Conservation (phyloP, 345 rosid genomes). For the Geranium brycei region DNA sequence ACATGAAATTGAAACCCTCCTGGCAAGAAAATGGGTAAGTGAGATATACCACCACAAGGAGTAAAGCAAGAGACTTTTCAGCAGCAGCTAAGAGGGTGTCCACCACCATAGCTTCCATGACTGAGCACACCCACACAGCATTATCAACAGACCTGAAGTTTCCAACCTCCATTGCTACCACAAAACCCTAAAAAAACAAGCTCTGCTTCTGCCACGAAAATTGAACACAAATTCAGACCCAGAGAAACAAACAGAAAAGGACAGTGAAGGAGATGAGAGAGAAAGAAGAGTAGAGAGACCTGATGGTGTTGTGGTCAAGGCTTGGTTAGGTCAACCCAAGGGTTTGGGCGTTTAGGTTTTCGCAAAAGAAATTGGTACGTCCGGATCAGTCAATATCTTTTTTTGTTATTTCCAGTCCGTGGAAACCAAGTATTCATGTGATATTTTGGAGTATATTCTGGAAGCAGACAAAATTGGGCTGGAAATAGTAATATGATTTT, state of each 20-base stretch:
- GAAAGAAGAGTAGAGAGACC: neutral
- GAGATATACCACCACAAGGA: neutral
- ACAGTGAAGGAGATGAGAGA: neutral
- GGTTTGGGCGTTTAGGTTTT: neutral
- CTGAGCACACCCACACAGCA: neutral
- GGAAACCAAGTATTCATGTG: neutral
- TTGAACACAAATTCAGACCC: neutral
- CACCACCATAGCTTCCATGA: neutral
- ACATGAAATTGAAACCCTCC: neutral
- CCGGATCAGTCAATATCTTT: neutral
- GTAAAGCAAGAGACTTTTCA: neutral
- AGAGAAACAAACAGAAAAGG: neutral
- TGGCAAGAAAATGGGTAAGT: neutral
- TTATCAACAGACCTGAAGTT: neutral
- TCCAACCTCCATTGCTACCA: neutral
- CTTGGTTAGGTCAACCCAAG: neutral
- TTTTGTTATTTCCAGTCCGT: neutral
- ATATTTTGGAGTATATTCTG: too few relatives aligned
- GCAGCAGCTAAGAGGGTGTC: neutral
- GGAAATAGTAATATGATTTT: too few relatives aligned
- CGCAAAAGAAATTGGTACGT: neutral
- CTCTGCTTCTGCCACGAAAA: neutral
- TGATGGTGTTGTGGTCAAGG: neutral
- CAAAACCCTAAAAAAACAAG: neutral
- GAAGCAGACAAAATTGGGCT: too few relatives aligned